Percentiles rank a stretch among this genome's conserved stretches.
These are phyloP conservation scores for Leishmania braziliensis DNA, from an alignment of 208 protist genomes.

Conservation along the genomic window DNA sequence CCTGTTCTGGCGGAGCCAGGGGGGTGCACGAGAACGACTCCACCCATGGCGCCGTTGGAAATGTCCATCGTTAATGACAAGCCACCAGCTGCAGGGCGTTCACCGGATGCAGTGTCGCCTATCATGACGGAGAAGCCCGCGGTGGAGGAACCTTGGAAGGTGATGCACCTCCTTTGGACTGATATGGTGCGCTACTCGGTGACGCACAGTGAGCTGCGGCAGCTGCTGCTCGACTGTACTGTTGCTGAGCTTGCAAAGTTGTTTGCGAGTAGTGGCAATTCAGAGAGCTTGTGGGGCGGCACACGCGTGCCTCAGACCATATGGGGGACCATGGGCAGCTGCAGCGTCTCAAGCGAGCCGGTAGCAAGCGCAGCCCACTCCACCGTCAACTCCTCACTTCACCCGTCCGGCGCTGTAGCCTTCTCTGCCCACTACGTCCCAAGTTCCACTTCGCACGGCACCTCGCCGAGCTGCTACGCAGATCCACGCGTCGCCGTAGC, in stretches of 20 bases:
- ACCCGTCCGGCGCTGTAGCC: slow-evolving; percentile 7
- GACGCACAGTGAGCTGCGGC: slow-evolving; percentile 36
- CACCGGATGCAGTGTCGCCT: neutral
- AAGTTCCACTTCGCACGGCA: slow-evolving; percentile 14
- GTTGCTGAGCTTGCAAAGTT: slow-evolving; percentile 26
- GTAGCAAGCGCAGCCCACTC: neutral
- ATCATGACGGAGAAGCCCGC: neutral
- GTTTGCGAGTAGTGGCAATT: slow-evolving; percentile 8
- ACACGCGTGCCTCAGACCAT: neutral
- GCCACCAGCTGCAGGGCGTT: neutral
- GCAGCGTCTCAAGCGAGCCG: slow-evolving; percentile 14
- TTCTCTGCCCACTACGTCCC: slow-evolving; percentile 14
- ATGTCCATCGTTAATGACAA: neutral
- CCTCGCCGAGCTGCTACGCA: slow-evolving; percentile 32
- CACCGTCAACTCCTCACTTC: slow-evolving; percentile 10
- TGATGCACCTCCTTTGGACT: slow-evolving; percentile 37
- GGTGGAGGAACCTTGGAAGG: slow-evolving; percentile 28
- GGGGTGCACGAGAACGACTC: neutral
- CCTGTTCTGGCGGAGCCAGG: slow-evolving; percentile 15
- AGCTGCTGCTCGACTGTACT: slow-evolving; percentile 37
- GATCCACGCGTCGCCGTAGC: slow-evolving; percentile 31
- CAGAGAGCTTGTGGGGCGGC: neutral
- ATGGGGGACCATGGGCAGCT: slow-evolving; percentile 9
- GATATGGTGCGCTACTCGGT: slow-evolving; percentile 54
- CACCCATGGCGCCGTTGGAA: neutral